Evolutionary conservation across 2,329 filamentous ascomycete species (phyloP).

Genomic region (Cladosporium phlei): DNA sequence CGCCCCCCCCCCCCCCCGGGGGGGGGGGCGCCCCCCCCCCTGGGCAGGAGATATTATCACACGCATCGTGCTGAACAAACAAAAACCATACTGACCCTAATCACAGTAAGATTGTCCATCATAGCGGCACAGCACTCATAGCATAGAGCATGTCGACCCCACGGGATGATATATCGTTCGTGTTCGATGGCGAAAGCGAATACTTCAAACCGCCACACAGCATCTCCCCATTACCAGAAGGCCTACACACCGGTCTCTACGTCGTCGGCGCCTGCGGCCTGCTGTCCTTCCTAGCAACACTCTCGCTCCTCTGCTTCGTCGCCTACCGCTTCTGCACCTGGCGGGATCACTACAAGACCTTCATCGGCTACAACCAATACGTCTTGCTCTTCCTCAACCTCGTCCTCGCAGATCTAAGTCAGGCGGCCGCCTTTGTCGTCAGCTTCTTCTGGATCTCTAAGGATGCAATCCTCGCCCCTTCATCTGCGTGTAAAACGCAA

Average conservation of each 20-base stretch:
- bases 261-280: slow-evolving; percentile 10
- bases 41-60: too few relatives aligned
- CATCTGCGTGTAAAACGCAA: slow-evolving; percentile 56
- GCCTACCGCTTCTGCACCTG: slow-evolving; percentile 27
- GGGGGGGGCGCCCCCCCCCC: too few relatives aligned
- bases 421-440: slow-evolving; percentile 59
- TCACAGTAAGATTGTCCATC: too few relatives aligned
- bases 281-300: slow-evolving; percentile 13
- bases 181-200: slow-evolving; percentile 1
- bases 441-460: slow-evolving; percentile 55
- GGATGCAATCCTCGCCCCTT: slow-evolving; percentile 52
- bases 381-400: slow-evolving; percentile 66
- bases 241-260: slow-evolving; percentile 2
- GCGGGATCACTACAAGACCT: slow-evolving; percentile 28
- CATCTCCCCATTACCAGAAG: slow-evolving; percentile 1
- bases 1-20: too few relatives aligned
- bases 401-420: slow-evolving; percentile 64
- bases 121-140: too few relatives aligned
- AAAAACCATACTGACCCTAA: too few relatives aligned
- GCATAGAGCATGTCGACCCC: neutral
- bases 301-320: slow-evolving; percentile 30
- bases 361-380: slow-evolving; percentile 55
- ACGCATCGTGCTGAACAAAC: too few relatives aligned
- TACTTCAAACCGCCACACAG: slow-evolving; percentile 12
- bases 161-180: slow-evolving; percentile 3